phyloP scores from a whole-genome alignment of 2,329 filamentous ascomycete genomes.

The Herpotrichia juniperi region DNA sequence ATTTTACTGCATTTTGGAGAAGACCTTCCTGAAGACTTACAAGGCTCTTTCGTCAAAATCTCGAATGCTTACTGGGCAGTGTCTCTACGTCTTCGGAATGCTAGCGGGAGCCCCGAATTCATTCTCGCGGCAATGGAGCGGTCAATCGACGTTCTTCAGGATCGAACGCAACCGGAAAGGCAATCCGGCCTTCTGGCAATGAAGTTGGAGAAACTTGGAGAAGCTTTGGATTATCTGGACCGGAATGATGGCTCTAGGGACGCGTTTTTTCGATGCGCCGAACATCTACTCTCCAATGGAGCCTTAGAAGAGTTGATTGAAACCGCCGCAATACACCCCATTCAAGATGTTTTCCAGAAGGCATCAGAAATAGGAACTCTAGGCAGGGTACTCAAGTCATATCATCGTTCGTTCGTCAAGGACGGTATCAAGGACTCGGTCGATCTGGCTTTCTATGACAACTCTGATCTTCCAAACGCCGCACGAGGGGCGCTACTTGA shows the following conservation, averaged over 20 bases:
- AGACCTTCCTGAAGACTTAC: conserved; percentile 17
- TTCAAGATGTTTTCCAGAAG: conserved; percentile 61
- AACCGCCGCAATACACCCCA: conserved; percentile 56
- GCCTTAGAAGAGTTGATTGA: conserved; percentile 61
- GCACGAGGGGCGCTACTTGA: conserved; percentile 50
- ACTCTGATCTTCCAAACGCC: conserved; percentile 27
- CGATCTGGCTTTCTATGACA: conserved; percentile 53
- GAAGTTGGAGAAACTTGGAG: conserved; percentile 72
- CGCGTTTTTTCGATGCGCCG: conserved; percentile 66
- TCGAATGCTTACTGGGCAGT: conserved; percentile 75
- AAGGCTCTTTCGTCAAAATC: conserved; percentile 62
- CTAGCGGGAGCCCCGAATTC: conserved; percentile 49
- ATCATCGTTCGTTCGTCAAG: conserved; percentile 60
- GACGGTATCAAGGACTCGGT: conserved; percentile 55
- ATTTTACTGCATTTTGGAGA: conserved; percentile 33
- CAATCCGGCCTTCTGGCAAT: conserved; percentile 64
- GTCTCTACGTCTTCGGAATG: conserved; percentile 59
- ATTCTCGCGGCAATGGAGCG: conserved; percentile 65
- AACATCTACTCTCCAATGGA: conserved; percentile 65
- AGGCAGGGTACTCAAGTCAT: conserved; percentile 64
- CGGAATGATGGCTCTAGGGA: conserved; percentile 63
- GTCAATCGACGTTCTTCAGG: conserved; percentile 67
- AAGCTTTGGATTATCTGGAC: conserved; percentile 61
- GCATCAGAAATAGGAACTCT: conserved; percentile 59
- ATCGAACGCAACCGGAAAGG: conserved; percentile 61